Conservation (phyloP, 2,329 filamentous ascomycete species). For the Epicoccum sorghinum region DNA sequence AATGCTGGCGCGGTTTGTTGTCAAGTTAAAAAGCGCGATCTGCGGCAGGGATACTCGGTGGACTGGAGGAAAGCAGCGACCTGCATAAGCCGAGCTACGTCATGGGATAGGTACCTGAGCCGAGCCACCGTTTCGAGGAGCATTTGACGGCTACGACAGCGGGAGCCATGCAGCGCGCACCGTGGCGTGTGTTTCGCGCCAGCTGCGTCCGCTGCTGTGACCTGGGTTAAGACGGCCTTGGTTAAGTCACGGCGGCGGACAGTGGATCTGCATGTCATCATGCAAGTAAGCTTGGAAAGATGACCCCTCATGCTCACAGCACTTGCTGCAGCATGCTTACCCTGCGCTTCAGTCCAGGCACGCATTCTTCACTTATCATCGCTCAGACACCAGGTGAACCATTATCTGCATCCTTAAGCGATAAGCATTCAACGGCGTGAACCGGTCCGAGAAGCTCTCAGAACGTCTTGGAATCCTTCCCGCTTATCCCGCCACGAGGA, state of each 20-base stretch:
- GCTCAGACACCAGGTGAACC: no score
- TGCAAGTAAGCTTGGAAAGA: slow-evolving; percentile 5
- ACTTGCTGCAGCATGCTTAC: slow-evolving; percentile 2
- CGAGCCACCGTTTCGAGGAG: slow-evolving; percentile 8
- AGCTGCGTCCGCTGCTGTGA: slow-evolving; percentile 4
- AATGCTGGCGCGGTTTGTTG: slow-evolving; percentile 3
- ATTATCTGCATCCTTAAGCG: no score
- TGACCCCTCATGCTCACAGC: slow-evolving; percentile 13
- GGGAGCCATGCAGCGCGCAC: slow-evolving; percentile 9
- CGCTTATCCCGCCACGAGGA: slow-evolving; percentile 18
- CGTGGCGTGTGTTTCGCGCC: not conserved
- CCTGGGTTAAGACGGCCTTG: slow-evolving; percentile 5
- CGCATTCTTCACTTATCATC: slow-evolving; percentile 6
- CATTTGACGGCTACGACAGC: slow-evolving; percentile 14
- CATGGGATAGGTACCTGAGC: slow-evolving; percentile 13
- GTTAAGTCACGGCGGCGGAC: slow-evolving; percentile 15
- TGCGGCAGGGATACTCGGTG: slow-evolving; percentile 13
- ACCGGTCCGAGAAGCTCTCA: slow-evolving; percentile 17
- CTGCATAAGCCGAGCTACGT: slow-evolving; percentile 10
- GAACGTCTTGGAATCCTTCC: slow-evolving; percentile 18
- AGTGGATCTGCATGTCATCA: slow-evolving; percentile 26
- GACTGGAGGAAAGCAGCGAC: slow-evolving; percentile 7
- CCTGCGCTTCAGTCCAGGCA: slow-evolving; percentile 8
- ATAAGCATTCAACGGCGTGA: slow-evolving; percentile 1
- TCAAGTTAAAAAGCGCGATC: slow-evolving; percentile 12